Evolutionary conservation across 371 early-diverging fungal genomes (phyloP), one percentile per base, ranked within the genome.

Genomic region (Mortierella polycephala): DNA sequence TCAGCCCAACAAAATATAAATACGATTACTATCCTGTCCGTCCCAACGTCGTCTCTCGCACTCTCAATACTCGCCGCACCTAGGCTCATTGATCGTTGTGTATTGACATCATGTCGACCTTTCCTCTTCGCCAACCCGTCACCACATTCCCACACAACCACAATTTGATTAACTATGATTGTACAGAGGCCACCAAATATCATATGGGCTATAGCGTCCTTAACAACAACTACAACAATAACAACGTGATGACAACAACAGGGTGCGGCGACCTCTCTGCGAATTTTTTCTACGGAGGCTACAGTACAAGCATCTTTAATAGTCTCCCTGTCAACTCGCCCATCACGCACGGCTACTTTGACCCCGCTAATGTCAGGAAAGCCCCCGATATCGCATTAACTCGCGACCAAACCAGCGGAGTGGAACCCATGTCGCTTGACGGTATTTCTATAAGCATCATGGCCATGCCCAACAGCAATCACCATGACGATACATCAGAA

Each of bases 171-270:
- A 50, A 37, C 2, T 45, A 23, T 21, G 50, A 59, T 49, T 53
- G 46, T 23, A 44, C n/a, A 23, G 71, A 63, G 5, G 49, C 60
- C 55, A 53, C 30, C 58, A 63, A 18, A 41, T 64, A 64, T 49
- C 64, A 58, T 21, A 11, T 64, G 40, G 47, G 41, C 53, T 63
- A 70, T 45, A 46, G 21, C 14, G 30, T 58, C 23, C 39, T 44
- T 40, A 40, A 23, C 23, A 45, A 39, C 14, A 44, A n/a, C 41
- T 44, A 10, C 51, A 40, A 23, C 23, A 45, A 39, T 9, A 37
- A n/a, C 50, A 52, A 10, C 51, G 14, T 45, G 30, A 41, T 51
- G 42, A 16, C 57, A 12, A 44, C 63, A 16, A 21, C 39, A 14
- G 44, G 42, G 40, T 40, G 21, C 18, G 23, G 44, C 2, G 23